Base-by-base conservation (phyloP, 1,284 basidiomycete genomes). In the Pholiota adiposa region DNA sequence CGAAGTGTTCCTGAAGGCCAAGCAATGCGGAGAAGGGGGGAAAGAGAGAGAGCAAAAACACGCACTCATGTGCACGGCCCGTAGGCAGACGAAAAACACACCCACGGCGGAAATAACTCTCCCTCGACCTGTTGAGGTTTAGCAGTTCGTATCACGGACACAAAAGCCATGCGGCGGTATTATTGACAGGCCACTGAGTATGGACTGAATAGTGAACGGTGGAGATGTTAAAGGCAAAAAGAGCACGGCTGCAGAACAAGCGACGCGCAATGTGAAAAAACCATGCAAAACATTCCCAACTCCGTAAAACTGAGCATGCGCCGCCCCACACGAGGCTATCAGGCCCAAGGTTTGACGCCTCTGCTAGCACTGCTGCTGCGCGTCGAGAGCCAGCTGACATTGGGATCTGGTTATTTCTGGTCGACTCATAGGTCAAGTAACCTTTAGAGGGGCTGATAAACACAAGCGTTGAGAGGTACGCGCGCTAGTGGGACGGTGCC, bases 71-170 rank as follows among this genome's bases (percentile, higher is more conserved):
- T 4, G 48, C 18, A 21, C 48, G 48, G 8, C 43, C 18, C 18
- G 23, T 44, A 4, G 4, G 19, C 43, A 9, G 19, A 23, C 25
- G 11, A 27, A 18, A 19, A 31, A 27, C 9, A 50, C 44, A 50
- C 48, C 27, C 48, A 34, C 48, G 48, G 48, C 48, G 48, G 48
- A 50, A 50, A 50, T 50, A 50, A 21, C 29, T 46, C 18, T 46
- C 44, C 16, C 44, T 46, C 44, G 44, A 27, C 27, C 1, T 29
- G 44, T 46, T 12, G 23, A 27, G 27, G 44, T 21, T 11, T 16
- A 46, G 21, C 40, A 43, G 5, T 31, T 21, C 18, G 21, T 46
- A 46, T 46, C 23, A 27, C 23, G 12, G 25, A 46, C 25, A 18
- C 44, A 23, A 38, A 38, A 38, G 36, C 36, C 23, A 27, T 27